Conservation (phyloP, 2,329 filamentous ascomycete species). For the Pseudogymnoascus sp. region DNA sequence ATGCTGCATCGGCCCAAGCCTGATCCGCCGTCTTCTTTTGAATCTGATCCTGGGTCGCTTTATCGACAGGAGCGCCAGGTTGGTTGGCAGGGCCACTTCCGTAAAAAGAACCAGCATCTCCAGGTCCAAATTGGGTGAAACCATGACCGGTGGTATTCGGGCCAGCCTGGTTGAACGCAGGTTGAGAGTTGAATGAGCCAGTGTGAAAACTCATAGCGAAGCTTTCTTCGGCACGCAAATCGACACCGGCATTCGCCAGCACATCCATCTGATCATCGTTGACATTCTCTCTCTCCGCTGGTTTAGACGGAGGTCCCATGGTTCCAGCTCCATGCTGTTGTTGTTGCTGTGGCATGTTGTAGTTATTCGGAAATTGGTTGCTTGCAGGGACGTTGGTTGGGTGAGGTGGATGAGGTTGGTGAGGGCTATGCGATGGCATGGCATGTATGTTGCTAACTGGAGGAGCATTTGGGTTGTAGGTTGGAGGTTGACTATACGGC, state of each 20-base stretch:
- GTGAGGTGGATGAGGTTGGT: slow-evolving; percentile 27
- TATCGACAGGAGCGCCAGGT: slow-evolving; percentile 40
- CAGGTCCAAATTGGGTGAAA: slow-evolving; percentile 48
- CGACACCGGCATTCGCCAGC: slow-evolving; percentile 75
- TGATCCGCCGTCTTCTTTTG: slow-evolving; percentile 58
- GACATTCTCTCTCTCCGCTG: slow-evolving; percentile 55
- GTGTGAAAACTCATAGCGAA: slow-evolving; percentile 64
- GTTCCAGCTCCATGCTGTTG: slow-evolving; percentile 29
- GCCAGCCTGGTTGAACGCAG: slow-evolving; percentile 33
- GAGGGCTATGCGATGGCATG: slow-evolving; percentile 16
- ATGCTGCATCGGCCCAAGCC: slow-evolving; percentile 60
- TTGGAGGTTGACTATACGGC: slow-evolving; percentile 17
- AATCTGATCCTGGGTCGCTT: slow-evolving; percentile 53
- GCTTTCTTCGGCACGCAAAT: slow-evolving; percentile 80
- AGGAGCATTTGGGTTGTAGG: slow-evolving; percentile 6
- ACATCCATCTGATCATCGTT: slow-evolving; percentile 76
- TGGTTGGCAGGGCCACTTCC: slow-evolving; percentile 62
- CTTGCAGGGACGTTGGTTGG: slow-evolving; percentile 13
- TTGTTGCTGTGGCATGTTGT: slow-evolving; percentile 27
- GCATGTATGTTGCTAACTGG: not conserved
- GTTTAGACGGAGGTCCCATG: slow-evolving; percentile 56
- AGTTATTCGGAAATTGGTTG: slow-evolving; percentile 18
- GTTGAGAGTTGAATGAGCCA: slow-evolving; percentile 39
- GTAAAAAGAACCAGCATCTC: slow-evolving; percentile 52
- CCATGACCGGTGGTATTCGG: slow-evolving; percentile 37